These are phyloP conservation scores for Chondrus crispus DNA, from an alignment of 23 red algal genomes.

Conservation along the genomic window DNA sequence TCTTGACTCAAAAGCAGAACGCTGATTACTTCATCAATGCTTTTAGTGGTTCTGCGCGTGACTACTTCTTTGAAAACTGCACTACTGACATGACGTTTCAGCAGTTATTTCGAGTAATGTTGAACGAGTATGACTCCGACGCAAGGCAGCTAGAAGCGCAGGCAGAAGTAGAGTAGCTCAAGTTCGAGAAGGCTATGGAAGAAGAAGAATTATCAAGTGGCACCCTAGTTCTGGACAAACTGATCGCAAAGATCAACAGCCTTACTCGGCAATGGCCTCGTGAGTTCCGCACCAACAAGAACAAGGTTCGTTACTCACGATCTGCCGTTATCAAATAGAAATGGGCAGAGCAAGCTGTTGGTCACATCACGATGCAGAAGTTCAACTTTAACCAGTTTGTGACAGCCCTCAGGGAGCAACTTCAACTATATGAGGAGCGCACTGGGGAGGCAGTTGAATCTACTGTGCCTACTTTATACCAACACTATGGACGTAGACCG, in stretches of 20 bases:
- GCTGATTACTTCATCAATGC: background rate
- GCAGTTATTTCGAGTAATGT: background rate
- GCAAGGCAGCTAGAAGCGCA: background rate
- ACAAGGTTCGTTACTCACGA: background rate
- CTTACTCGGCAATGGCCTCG: background rate
- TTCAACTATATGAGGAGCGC: background rate
- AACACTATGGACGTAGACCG: background rate
- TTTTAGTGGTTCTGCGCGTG: background rate
- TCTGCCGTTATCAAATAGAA: background rate
- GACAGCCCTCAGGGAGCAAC: background rate
- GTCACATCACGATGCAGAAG: background rate
- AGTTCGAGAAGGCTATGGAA: background rate
- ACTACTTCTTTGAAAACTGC: conserved; percentile 37
- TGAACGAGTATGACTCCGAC: background rate
- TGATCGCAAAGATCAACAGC: background rate
- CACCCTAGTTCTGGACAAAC: background rate
- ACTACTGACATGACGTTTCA: background rate
- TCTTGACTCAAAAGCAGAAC: background rate
- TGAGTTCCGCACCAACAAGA: background rate
- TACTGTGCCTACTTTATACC: background rate
- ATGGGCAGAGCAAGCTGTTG: conserved; percentile 17
- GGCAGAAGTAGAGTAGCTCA: background rate
- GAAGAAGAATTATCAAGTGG: background rate
- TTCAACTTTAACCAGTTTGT: conserved; percentile 17
- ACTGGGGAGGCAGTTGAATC: background rate